Evolutionary conservation across 306 rosid species (phyloP).

Genomic region (Cercis canadensis): DNA sequence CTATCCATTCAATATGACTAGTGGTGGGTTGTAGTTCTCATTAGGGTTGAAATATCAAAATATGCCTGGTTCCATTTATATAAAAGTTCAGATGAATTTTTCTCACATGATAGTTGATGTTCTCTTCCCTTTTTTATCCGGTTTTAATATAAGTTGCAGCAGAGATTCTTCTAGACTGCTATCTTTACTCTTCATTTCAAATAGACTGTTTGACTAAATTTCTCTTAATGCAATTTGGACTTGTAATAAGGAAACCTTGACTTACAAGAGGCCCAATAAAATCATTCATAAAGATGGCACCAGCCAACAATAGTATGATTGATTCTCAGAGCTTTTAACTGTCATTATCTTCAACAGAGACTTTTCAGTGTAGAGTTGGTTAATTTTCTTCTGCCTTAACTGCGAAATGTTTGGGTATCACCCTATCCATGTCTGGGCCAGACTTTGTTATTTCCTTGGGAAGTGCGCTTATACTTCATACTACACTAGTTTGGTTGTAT

Average conservation of each 20-base stretch:
- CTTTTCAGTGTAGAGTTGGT: neutral
- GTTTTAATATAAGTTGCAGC: no score
- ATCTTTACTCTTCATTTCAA: no score
- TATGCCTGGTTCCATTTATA: no score
- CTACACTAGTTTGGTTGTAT: constrained; percentile 4
- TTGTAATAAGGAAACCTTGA: neutral
- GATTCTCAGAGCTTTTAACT: neutral
- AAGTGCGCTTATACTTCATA: neutral
- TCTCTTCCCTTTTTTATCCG: no score
- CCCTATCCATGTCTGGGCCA: constrained; percentile 8
- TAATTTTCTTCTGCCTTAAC: neutral
- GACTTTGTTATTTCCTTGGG: neutral
- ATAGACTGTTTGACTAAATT: neutral
- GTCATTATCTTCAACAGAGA: constrained; percentile 11
- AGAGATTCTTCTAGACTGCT: no score
- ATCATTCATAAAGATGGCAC: neutral
- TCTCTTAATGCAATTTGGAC: neutral
- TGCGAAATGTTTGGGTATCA: neutral
- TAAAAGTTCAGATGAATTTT: no score
- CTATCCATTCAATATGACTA: no score
- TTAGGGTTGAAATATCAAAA: no score
- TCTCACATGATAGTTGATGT: no score
- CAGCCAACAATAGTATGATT: constrained; percentile 12
- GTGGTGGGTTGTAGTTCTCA: no score
- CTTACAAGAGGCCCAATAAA: no score